phyloP scores from a whole-genome alignment of 441 rosid species.

The Adansonia gregorii region DNA sequence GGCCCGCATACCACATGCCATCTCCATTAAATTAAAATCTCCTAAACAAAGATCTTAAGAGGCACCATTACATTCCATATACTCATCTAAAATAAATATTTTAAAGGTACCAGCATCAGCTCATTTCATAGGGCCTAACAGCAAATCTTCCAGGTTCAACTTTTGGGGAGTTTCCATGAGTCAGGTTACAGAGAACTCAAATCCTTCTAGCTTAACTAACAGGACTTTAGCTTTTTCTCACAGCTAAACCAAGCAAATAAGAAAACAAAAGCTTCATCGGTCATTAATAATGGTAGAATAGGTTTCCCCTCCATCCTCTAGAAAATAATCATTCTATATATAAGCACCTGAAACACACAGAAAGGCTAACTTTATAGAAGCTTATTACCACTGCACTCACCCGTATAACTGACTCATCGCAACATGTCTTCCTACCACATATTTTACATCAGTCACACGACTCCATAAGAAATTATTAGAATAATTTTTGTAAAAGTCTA shows the following conservation, averaged over 20 bases:
- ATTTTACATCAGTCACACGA: neutral
- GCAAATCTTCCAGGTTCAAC: neutral
- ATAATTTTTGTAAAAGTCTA: neutral
- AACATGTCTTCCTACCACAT: neutral
- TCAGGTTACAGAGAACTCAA: slow-evolving; percentile 2
- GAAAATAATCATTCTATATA: neutral
- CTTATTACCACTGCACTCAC: neutral
- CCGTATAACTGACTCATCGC: neutral
- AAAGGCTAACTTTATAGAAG: neutral
- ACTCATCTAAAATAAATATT: neutral
- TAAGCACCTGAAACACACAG: neutral
- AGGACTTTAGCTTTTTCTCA: neutral
- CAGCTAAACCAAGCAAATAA: neutral
- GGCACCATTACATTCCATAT: neutral
- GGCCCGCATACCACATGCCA: neutral
- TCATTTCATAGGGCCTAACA: neutral
- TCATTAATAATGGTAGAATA: neutral
- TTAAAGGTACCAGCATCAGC: neutral
- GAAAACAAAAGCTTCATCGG: neutral
- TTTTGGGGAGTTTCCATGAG: neutral
- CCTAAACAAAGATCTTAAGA: slow-evolving; percentile 10
- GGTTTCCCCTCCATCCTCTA: slow-evolving; percentile 2
- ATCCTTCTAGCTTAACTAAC: neutral
- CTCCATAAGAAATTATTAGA: neutral
- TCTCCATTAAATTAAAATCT: slow-evolving; percentile 19